Evolutionary conservation across 345 rosid genomes (phyloP).

Genomic region (Euphorbia tirucalli): DNA sequence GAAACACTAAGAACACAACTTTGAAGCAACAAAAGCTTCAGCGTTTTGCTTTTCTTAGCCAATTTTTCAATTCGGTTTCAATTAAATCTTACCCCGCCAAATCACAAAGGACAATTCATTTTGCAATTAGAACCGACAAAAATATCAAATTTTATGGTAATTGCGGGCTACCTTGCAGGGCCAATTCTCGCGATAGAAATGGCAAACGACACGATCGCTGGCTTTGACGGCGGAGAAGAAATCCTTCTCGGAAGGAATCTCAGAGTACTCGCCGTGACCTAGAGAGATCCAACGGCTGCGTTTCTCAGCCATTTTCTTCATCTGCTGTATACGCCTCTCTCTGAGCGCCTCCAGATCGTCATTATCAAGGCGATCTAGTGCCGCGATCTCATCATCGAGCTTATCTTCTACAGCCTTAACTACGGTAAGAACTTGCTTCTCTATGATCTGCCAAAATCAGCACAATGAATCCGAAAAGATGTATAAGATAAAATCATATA

Average conservation of each 20-base stretch:
- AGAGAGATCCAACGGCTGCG: slow-evolving; percentile 90
- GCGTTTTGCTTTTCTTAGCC: neutral
- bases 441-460: slow-evolving; percentile 51
- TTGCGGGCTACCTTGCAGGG: slow-evolving; percentile 72
- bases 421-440: slow-evolving; percentile 81
- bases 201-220: slow-evolving; percentile 94
- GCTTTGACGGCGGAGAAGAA: slow-evolving; percentile 83
- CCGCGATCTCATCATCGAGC: slow-evolving; percentile 83
- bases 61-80: neutral
- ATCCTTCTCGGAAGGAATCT: slow-evolving; percentile 79
- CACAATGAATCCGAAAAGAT: neutral
- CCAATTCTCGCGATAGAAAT: slow-evolving; percentile 96
- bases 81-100: neutral
- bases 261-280: slow-evolving; percentile 90
- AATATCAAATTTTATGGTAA: neutral
- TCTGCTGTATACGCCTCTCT: slow-evolving; percentile 79
- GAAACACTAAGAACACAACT: neutral
- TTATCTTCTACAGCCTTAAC: slow-evolving; percentile 91
- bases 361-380: slow-evolving; percentile 71
- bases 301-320: slow-evolving; percentile 97
- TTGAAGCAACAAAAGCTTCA: neutral
- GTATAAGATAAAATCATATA: neutral
- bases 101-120: neutral
- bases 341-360: slow-evolving; percentile 85
- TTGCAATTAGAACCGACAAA: neutral